These are phyloP conservation scores for Eucalyptus pauciflora DNA, from an alignment of 345 rosid genomes.

Conservation along the genomic window DNA sequence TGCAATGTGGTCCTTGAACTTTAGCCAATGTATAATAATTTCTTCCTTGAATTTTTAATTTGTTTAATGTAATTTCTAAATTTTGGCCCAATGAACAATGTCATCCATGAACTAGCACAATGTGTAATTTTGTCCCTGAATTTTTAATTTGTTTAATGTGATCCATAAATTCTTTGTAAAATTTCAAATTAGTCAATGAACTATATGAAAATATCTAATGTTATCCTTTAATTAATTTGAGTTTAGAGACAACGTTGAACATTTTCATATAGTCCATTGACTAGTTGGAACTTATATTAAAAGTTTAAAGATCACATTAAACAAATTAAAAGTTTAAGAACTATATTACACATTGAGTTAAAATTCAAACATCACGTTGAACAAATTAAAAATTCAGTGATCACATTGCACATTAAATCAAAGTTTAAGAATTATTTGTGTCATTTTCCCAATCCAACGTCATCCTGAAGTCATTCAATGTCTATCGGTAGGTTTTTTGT, in stretches of 20 bases:
- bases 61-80: too few species aligned
- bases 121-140: background rate
- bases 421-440: background rate
- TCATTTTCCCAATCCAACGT: background rate
- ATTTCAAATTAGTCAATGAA: background rate
- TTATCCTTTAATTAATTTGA: too few species aligned
- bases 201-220: background rate
- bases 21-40: background rate
- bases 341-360: background rate
- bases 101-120: background rate
- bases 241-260: background rate
- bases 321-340: background rate
- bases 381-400: too few species aligned
- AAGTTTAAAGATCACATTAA: fast-evolving
- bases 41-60: background rate
- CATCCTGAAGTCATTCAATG: background rate
- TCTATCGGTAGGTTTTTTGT: background rate
- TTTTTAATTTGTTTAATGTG: background rate
- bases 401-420: fast-evolving
- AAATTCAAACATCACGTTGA: fast-evolving
- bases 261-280: background rate
- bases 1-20: background rate
- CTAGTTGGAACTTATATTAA: background rate
- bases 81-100: background rate
- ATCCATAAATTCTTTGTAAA: background rate